Base-by-base conservation (phyloP, 345 rosid species). In the Lepidium aucheri region DNA sequence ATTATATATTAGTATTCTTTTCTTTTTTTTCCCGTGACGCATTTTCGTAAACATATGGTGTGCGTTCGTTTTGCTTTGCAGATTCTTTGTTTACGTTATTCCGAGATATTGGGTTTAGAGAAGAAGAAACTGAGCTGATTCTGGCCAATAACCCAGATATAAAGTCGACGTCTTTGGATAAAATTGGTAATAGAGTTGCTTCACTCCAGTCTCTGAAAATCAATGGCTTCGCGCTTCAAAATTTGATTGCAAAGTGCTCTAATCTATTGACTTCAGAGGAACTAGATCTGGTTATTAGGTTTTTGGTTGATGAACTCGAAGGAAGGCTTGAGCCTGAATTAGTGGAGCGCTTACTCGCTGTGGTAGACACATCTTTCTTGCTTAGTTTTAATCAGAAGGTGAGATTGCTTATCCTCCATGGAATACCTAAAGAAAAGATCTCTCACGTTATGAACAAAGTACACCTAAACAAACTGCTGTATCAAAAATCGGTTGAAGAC, bases 381-480 rank as follows among this genome's bases (percentile, higher is more conserved):
- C 77, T 74, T 64, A 83, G 81, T 74, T 87, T 85, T 64, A 83
- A 73, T 61, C 77, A 72, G 58, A 87, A 82, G 72, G 86, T 78
- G 54, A 76, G 70, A 60, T 65, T 82, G 72, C 86, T 85, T 28
- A 61, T 82, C 49, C 74, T 53, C 39, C 74, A 68, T 57, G 88
- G 85, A 13, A 50, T 85, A 65, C 81, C 87, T 1, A 56, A 53
- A 67, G 90, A 84, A 18, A 74, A 83, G 77, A 79, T 84, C 46
- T 81, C 71, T 58, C 60, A 79, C 40, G 80, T 90, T 2, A 81
- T 91, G 78, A 82, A 83, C 82, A 84, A 86, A 70, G 78, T 79
- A 12, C 86, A 81, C 71, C 34, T 85, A 35, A 68, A 68, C 3
- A 88, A 85, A 78, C 83, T 85, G 12, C 6, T 88, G 22, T 79